A percentile compares a stretch with the other conserved stretches of the same genome.
phyloP scores from a whole-genome alignment of 176 grass and related monocot genomes.

The Cenchrus fungigraminus region DNA sequence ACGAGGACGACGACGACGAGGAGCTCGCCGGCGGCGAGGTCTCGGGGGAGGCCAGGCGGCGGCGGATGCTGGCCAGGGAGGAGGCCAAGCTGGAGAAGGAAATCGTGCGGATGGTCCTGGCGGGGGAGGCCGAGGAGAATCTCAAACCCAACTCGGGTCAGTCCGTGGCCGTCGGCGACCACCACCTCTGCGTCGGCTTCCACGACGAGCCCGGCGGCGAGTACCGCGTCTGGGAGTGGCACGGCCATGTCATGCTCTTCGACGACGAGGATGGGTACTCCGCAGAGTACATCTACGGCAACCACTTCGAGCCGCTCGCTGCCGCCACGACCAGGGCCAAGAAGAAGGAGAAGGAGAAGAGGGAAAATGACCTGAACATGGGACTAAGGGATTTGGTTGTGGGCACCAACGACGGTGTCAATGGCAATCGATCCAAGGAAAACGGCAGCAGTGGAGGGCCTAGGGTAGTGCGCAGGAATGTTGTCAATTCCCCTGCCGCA shows the following conservation, averaged over 20 bases:
- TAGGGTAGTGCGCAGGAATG: constrained; percentile 69
- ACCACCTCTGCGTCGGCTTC: constrained; percentile 80
- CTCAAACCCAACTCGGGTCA: constrained; percentile 92
- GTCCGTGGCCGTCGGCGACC: constrained; percentile 85
- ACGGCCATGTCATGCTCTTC: constrained; percentile 95
- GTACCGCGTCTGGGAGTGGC: constrained; percentile 99
- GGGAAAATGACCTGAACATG: constrained; percentile 55
- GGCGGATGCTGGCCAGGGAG: constrained; percentile 67
- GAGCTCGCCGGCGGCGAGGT: constrained; percentile 28
- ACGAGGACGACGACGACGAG: constrained; percentile 39
- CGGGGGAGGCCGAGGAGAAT: constrained; percentile 64
- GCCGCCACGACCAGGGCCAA: constrained; percentile 51
- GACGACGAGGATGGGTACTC: constrained; percentile 93
- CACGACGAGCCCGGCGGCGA: constrained; percentile 78
- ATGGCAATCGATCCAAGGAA: constrained; percentile 29
- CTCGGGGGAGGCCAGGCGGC: constrained; percentile 55
- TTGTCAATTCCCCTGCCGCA: constrained; percentile 42
- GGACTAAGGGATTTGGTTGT: constrained; percentile 87
- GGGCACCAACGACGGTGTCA: constrained; percentile 18
- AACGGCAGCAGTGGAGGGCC: constrained; percentile 37
- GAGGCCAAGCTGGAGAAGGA: constrained; percentile 88
- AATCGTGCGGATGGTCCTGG: constrained; percentile 66
- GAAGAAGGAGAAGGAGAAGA: constrained; percentile 69
- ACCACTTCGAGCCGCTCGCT: constrained; percentile 80
- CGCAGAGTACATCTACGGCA: constrained; percentile 91